These are phyloP conservation scores for Cryptococcus hybrid DNA, from an alignment of 1,284 basidiomycete species.

Conservation along the genomic window DNA sequence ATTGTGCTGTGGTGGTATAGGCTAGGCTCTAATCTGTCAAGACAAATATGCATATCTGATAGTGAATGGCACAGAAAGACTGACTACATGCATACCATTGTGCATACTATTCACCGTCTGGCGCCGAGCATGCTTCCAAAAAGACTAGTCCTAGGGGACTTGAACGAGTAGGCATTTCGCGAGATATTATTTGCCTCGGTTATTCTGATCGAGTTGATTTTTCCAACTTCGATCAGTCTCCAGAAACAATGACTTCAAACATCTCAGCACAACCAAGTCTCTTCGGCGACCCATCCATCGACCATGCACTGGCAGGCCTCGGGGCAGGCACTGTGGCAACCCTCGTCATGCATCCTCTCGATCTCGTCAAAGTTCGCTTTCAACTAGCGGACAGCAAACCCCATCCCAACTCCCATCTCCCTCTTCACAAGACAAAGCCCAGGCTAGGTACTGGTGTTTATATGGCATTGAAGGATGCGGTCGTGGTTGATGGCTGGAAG, in stretches of 20 bases:
- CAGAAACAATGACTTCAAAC: neutral
- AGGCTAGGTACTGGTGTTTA: conserved; percentile 77
- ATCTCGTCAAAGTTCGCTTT: conserved; percentile 92
- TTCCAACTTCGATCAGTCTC: neutral
- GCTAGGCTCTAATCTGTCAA: too few relatives aligned
- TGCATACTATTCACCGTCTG: too few relatives aligned
- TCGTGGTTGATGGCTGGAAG: conserved; percentile 70
- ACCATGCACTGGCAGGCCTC: conserved; percentile 92
- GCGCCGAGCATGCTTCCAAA: too few relatives aligned
- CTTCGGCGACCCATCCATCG: conserved; percentile 53
- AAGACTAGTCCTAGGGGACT: too few relatives aligned
- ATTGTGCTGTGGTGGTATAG: too few relatives aligned
- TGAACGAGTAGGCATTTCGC: too few relatives aligned
- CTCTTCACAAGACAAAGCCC: conserved; percentile 43
- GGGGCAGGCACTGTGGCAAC: conserved; percentile 91
- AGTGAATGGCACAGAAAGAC: too few relatives aligned
- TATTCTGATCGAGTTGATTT: neutral
- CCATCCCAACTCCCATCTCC: conserved; percentile 1
- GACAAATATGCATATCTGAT: too few relatives aligned
- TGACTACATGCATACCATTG: too few relatives aligned
- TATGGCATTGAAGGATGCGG: conserved; percentile 69
- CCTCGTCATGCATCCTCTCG: conserved; percentile 96
- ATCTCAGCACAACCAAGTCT: conserved; percentile 6
- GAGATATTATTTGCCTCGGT: too few relatives aligned
- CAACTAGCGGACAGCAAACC: conserved; percentile 70